Conservation (phyloP, 176 grass and related monocot species). For the Bothriochloa decipiens region DNA sequence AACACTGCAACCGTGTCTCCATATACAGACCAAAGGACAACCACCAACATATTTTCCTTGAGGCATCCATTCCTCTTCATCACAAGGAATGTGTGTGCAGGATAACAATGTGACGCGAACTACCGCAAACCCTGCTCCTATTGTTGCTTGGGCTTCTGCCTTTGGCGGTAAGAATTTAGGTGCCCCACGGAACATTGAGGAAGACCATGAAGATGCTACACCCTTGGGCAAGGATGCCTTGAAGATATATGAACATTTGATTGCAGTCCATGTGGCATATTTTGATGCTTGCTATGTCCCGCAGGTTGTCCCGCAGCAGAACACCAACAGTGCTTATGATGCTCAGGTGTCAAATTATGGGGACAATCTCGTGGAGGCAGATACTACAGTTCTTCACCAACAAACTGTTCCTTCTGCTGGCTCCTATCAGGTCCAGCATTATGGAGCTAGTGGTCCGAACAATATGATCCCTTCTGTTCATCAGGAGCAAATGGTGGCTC, state of each 20-base stretch:
- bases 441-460: background rate
- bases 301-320: background rate
- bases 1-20: background rate
- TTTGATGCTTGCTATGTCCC: background rate
- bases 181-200: background rate
- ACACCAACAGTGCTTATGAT: background rate
- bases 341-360: background rate
- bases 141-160: background rate
- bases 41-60: background rate
- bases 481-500: slow-evolving; percentile 20
- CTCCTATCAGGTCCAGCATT: background rate
- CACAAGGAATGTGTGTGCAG: background rate
- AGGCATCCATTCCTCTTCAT: background rate
- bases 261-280: background rate
- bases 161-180: background rate
- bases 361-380: background rate
- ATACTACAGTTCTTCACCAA: background rate
- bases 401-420: background rate
- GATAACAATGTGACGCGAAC: background rate
- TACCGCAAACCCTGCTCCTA: background rate
- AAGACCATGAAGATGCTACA: background rate
- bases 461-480: background rate
- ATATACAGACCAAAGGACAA: background rate
- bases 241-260: background rate
- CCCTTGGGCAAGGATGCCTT: background rate